These are phyloP conservation scores for Tilletia indica DNA, from an alignment of 1,284 basidiomycete species.

Conservation along the genomic window DNA sequence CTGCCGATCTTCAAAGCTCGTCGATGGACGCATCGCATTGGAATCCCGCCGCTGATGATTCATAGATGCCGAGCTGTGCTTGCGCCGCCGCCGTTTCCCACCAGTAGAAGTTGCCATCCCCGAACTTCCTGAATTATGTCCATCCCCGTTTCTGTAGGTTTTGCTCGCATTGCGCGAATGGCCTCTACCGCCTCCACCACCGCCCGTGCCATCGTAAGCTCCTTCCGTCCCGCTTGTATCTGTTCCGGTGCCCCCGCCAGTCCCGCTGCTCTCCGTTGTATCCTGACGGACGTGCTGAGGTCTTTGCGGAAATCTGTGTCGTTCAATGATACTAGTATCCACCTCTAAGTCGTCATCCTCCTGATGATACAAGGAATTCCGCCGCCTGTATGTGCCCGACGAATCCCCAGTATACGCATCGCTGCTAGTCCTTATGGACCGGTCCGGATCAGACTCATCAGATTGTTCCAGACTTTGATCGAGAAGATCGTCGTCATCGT, in stretches of 20 bases:
- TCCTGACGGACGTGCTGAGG: background rate
- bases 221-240: constrained; percentile 14
- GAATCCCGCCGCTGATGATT: constrained; percentile 13
- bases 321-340: background rate
- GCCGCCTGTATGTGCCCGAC: background rate
- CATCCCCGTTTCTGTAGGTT: constrained; percentile 2
- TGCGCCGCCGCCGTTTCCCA: constrained; percentile 6
- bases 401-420: no score
- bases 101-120: background rate
- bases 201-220: background rate
- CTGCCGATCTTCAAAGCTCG: background rate
- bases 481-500: constrained; percentile 8
- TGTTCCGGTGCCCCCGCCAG: background rate
- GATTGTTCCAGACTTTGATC: background rate
- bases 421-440: background rate
- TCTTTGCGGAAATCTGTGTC: background rate
- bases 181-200: background rate
- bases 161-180: constrained; percentile 4
- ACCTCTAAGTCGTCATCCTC: background rate
- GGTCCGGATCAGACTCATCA: background rate
- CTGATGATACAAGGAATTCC: background rate
- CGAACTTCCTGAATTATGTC: background rate
- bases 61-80: constrained; percentile 9
- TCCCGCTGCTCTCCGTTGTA: constrained; percentile 14
- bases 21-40: background rate